Base-by-base conservation (phyloP, 2,329 filamentous ascomycete genomes). In the Falciphora oryzae region DNA sequence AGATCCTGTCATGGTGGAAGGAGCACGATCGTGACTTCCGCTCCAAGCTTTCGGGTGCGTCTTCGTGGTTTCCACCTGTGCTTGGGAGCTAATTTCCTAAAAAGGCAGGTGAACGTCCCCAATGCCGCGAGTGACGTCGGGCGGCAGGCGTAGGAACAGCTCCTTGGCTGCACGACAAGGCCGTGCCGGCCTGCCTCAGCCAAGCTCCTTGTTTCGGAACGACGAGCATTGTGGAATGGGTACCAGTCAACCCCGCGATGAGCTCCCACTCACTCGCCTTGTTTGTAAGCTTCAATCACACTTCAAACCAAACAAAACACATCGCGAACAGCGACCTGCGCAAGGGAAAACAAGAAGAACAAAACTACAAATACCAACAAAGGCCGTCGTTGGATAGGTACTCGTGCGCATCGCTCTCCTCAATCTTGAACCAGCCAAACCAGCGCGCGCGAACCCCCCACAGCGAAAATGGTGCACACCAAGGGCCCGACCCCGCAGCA, bases 401-500 rank as follows among this genome's bases (percentile, higher is more conserved):
- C 16, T 2, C 44, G 14, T 44, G 25, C 32, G 31, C 59, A 10
- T 64, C 58, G 53, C 27, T 22, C 53, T 22, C 44, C 18, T 27
- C 60, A 25, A 57, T 4, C 58, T 59, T 53, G 56, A n/a, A 18
- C 31, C 11, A n/a, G 25, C 44, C 28, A 38, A 25, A 25, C 29
- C 27, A 58, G 8, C 35, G 44, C 61, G 44, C 59, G 18, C 50
- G 28, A 25, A 57, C 22, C 53, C 10, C 22, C 65, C 82, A 83
- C 44, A 53, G 14, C 58, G 62, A 73, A 71, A 66, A 80, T 81
- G 76, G 80, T 82, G 76, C 80, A 80, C 66, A 76, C 83, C 75
- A 87, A 86, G 72, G 83, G 83, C 65, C 84, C 84, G n/a, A 78
- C 79, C 68, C 78, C 80, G 64, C 79, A 87, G 74, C 79, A 83